Conservation (phyloP, 139 green algal species). For the Chlamydomonas schloesseri region DNA sequence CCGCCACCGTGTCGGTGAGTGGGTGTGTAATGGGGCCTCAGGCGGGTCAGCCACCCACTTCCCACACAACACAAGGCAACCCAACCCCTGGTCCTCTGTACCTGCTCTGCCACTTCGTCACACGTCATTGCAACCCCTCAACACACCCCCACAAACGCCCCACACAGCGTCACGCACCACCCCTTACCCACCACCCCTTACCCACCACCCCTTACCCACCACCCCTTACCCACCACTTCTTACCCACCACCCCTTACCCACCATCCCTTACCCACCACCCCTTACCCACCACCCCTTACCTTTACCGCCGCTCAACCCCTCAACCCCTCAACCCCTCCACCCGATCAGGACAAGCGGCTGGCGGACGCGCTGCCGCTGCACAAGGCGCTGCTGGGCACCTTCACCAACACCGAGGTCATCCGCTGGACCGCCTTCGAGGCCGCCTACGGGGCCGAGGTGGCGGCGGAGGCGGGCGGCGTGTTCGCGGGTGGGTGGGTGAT, state of each 20-base stretch:
- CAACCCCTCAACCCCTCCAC: neutral
- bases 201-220: too few species aligned
- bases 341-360: constrained; percentile 82
- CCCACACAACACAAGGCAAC: too few species aligned
- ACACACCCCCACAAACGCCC: too few species aligned
- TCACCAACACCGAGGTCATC: constrained; percentile 84
- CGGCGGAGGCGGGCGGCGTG: constrained; percentile 64
- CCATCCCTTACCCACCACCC: neutral
- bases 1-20: constrained; percentile 60
- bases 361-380: constrained; percentile 81
- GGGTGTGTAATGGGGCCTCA: neutral
- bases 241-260: too few species aligned
- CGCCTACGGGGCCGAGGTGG: constrained; percentile 80
- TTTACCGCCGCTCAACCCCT: neutral
- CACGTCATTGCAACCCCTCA: too few species aligned
- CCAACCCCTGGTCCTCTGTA: too few species aligned
- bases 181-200: too few species aligned
- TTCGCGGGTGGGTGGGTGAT: constrained; percentile 37
- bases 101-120: too few species aligned
- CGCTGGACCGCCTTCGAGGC: constrained; percentile 82
- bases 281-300: neutral
- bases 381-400: constrained; percentile 89
- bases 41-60: too few species aligned
- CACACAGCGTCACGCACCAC: too few species aligned
- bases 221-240: too few species aligned